Conservation (phyloP, 1,284 basidiomycete genomes). For the Sporisorium exsertum region DNA sequence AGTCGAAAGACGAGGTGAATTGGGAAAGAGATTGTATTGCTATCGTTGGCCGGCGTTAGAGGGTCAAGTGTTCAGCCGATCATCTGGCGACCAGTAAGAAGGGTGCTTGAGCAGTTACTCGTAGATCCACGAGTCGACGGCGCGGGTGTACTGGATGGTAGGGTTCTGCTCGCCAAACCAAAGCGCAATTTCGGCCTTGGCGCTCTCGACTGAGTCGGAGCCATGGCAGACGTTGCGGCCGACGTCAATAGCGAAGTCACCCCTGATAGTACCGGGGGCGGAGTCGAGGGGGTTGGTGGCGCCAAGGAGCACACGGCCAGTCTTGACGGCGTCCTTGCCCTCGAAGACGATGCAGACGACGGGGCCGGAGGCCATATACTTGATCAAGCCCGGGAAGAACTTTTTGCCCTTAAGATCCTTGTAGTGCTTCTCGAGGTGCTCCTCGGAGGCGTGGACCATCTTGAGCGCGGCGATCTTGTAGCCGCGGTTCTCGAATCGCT, state of each 20-base stretch:
- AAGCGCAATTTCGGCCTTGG: slow-evolving; percentile 68
- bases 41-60: background rate
- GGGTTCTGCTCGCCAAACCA: slow-evolving; percentile 68
- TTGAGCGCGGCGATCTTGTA: slow-evolving; percentile 68
- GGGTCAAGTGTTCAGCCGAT: background rate
- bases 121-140: slow-evolving; percentile 68
- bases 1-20: background rate
- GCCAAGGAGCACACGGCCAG: slow-evolving; percentile 91
- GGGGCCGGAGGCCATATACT: slow-evolving; percentile 84
- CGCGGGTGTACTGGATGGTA: slow-evolving; percentile 64
- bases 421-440: slow-evolving; percentile 69
- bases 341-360: slow-evolving; percentile 98
- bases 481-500: slow-evolving; percentile 65
- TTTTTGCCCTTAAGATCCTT: slow-evolving; percentile 69
- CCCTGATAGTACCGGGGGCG: slow-evolving; percentile 72
- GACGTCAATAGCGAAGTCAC: slow-evolving; percentile 79
- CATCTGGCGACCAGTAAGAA: background rate
- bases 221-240: slow-evolving; percentile 78
- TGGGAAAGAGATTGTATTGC: background rate
- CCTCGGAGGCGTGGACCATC: slow-evolving; percentile 65
- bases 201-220: slow-evolving; percentile 75
- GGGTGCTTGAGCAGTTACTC: slow-evolving; percentile 35
- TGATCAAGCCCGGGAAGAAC: slow-evolving; percentile 69
- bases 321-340: slow-evolving; percentile 77
- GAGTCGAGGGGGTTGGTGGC: slow-evolving; percentile 96